Evolutionary conservation across 148 eudicot genomes (phyloP), one percentile per base, ranked within the genome.

Genomic region (Nepenthes mirabilis): DNA sequence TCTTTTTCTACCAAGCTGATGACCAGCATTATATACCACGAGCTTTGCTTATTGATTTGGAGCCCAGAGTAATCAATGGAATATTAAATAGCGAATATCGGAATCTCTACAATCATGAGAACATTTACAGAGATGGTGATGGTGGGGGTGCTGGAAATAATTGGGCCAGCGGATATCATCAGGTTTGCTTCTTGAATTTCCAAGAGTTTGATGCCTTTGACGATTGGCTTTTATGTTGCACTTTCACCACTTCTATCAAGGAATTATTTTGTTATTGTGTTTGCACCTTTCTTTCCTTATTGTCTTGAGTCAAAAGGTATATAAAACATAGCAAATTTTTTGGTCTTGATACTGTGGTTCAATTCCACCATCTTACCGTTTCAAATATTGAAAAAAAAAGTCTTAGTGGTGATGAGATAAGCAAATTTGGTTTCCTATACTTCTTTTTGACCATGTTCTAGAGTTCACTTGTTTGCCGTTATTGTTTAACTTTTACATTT

Each of bases 61-160:
- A 94, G 78, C 99, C 99, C 58, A 76, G 99, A 57, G 99, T 94
- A 61, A 94, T 94, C 55, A 94, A 94, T 72, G 85, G 91, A 37
- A 94, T 94, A 60, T 97, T 89, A 73, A 94, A 87, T 47, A 72
- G 99, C 68, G 99, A 94, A 74, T 94, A 94, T 62, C 74, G 91
- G 57, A 86, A 94, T 69, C 97, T 94, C 47, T 94, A 86, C 80
- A 89, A 94, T 73, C 97, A 84, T 47, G 99, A 94, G 65, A 94
- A 89, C 62, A 47, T 94, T 47, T 94, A 89, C 72, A 67, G 86
- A 47, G 61, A 97, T 11, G 88, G 86, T 53, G 87, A 94, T 70
- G 99, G 99, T 68, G 99, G 99, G 33, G 99, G 99, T 73, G 99
- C 99, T 70, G 99, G 99, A 47, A 94, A 94, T 65, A 94, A 78